A percentile compares a stretch with the other conserved stretches of the same genome.
These are phyloP conservation scores for Phytophthora nicotianae DNA, from an alignment of 352 stramenopile genomes.

Conservation along the genomic window DNA sequence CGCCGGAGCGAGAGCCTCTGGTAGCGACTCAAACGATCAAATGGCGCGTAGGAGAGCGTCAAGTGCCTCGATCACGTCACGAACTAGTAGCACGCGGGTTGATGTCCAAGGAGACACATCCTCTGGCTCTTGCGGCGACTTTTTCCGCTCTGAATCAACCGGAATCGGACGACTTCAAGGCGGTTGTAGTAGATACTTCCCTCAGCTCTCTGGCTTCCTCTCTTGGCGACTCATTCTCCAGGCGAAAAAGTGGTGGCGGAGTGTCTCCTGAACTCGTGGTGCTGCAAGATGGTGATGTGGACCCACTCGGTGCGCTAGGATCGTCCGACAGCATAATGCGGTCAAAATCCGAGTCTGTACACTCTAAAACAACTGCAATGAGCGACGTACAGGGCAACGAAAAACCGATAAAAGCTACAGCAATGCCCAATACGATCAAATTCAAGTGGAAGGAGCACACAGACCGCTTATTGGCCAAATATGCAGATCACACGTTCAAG, in stretches of 20 bases:
- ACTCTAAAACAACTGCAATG: constrained; percentile 11
- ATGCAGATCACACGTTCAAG: constrained; percentile 67
- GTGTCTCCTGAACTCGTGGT: constrained; percentile 52
- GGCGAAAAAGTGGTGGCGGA: constrained; percentile 3
- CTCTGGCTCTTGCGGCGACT: constrained; percentile 34
- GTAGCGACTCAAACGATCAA: constrained; percentile 12
- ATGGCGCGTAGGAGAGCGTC: constrained; percentile 55
- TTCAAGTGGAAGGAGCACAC: constrained; percentile 72
- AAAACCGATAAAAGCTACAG: not conserved
- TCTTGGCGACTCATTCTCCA: constrained; percentile 7
- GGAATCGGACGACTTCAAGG: not conserved
- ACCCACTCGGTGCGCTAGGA: constrained; percentile 64
- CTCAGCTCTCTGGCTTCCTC: constrained; percentile 2
- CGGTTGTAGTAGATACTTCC: constrained; percentile 4
- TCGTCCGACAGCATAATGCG: constrained; percentile 3
- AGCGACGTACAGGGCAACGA: not conserved
- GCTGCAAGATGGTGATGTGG: constrained; percentile 70
- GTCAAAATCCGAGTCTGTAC: not conserved
- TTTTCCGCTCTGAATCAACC: constrained; percentile 7
- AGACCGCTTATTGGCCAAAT: constrained; percentile 68
- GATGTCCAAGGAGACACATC: constrained; percentile 46
- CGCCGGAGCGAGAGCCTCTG: constrained; percentile 15
- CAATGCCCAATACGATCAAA: constrained; percentile 46
- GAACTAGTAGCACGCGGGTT: constrained; percentile 33
- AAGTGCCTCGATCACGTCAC: constrained; percentile 29